Evolutionary conservation across 495 filamentous ascomycete genomes (phyloP).

Genomic region (Penicillium herquei): DNA sequence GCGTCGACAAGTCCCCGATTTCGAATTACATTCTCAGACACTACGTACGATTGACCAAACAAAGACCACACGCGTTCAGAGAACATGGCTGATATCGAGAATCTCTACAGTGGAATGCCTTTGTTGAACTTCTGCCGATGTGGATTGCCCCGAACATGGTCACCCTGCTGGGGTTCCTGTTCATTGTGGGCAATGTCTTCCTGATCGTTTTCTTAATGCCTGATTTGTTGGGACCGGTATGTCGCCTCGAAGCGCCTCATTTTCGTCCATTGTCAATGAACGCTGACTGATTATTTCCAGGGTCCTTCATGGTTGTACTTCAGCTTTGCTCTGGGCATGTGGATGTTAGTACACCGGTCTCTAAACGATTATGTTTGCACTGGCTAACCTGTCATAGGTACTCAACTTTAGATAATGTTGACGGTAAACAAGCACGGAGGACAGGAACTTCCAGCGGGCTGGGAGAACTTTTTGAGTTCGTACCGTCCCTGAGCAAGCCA

Average conservation of each 20-base stretch:
- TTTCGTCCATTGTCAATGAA: too few species aligned
- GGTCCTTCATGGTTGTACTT: constrained; percentile 91
- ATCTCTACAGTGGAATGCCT: constrained; percentile 82
- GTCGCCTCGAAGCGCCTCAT: constrained; percentile 15
- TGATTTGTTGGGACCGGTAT: constrained; percentile 86
- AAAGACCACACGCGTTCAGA: not conserved
- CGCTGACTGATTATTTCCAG: constrained; percentile 35
- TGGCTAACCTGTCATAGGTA: constrained; percentile 49
- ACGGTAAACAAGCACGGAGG: constrained; percentile 93
- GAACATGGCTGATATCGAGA: not conserved
- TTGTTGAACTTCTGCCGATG: constrained; percentile 86
- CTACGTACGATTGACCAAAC: constrained; percentile 65
- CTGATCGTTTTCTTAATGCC: constrained; percentile 81
- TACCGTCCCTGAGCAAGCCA: constrained; percentile 2
- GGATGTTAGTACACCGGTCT: constrained; percentile 61
- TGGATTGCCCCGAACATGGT: constrained; percentile 99
- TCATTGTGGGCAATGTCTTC: constrained; percentile 83
- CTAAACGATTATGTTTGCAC: not conserved
- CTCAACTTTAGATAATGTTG: constrained; percentile 97
- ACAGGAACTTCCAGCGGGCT: constrained; percentile 94
- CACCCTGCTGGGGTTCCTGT: constrained; percentile 91
- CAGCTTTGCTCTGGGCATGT: constrained; percentile 89
- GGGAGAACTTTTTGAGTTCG: constrained; percentile 92
- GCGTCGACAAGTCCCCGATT: constrained; percentile 93
- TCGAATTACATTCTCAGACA: constrained; percentile 91